A percentile compares a stretch with the other conserved stretches of the same genome.
These are phyloP conservation scores for Lithocarpus polystachyus DNA, from an alignment of 306 rosid genomes.

Conservation along the genomic window DNA sequence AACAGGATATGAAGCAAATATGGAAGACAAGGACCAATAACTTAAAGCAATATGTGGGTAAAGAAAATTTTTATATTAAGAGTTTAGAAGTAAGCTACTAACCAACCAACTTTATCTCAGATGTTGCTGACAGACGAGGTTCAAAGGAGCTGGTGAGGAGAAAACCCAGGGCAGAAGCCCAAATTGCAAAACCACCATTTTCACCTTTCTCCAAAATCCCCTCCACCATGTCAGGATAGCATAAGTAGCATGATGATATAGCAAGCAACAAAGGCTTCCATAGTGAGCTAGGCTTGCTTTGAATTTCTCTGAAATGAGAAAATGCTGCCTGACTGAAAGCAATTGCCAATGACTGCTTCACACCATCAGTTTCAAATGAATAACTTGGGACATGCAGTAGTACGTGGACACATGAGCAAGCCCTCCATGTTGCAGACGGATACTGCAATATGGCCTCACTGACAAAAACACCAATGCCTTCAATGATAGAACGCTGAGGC, in stretches of 20 bases:
- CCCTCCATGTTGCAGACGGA: constrained; percentile 76
- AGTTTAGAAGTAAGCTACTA: constrained; percentile 26
- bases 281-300: constrained; percentile 46
- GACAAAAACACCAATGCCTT: constrained; percentile 68
- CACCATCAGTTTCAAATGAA: constrained; percentile 57
- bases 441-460: constrained; percentile 69
- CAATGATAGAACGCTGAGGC: constrained; percentile 60
- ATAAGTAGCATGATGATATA: constrained; percentile 77
- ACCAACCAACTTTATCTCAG: constrained; percentile 79
- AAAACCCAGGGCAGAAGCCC: constrained; percentile 68
- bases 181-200: constrained; percentile 52
- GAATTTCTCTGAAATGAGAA: constrained; percentile 54
- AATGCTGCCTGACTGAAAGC: constrained; percentile 56
- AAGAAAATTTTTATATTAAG: constrained; percentile 11
- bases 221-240: constrained; percentile 72
- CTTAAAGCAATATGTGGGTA: neutral
- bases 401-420: constrained; percentile 81
- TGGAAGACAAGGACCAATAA: constrained; percentile 2
- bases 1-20: neutral
- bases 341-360: constrained; percentile 60
- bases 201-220: constrained; percentile 60
- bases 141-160: constrained; percentile 52
- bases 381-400: constrained; percentile 62
- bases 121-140: constrained; percentile 46
- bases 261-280: constrained; percentile 87